These are phyloP conservation scores for Acidomyces sp. DNA, from an alignment of 495 filamentous ascomycete species.

Conservation along the genomic window DNA sequence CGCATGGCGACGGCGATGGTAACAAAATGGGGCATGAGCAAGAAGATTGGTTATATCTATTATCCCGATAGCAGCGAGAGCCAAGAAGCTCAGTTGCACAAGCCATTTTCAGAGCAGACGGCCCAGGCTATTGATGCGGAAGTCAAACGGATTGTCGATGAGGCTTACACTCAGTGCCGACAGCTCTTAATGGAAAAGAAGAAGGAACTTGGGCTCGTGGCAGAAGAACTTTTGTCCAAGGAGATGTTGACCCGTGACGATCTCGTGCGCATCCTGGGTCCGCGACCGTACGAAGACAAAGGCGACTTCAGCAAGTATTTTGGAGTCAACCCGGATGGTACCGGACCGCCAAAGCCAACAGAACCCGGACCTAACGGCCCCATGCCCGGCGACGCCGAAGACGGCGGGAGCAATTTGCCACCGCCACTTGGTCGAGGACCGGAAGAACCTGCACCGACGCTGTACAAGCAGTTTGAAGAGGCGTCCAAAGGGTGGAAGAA, in stretches of 20 bases:
- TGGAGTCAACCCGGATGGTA: conserved; percentile 21
- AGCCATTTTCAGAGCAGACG: conserved; percentile 91
- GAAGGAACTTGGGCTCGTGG: conserved; percentile 73
- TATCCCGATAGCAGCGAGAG: conserved; percentile 52
- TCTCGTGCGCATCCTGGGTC: conserved; percentile 75
- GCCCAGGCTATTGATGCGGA: conserved; percentile 82
- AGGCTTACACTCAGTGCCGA: conserved; percentile 82
- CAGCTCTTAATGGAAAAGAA: conserved; percentile 74
- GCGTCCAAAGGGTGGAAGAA: neutral
- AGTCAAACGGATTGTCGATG: conserved; percentile 76
- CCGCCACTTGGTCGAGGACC: neutral
- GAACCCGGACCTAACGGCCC: neutral
- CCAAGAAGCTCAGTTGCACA: conserved; percentile 62
- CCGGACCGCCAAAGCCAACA: neutral
- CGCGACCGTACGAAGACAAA: conserved; percentile 65
- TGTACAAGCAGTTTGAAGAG: neutral
- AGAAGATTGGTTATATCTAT: conserved; percentile 79
- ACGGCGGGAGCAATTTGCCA: neutral
- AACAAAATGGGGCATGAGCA: conserved; percentile 94
- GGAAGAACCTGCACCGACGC: neutral
- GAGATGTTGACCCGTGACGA: conserved; percentile 85
- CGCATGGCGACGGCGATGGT: conserved; percentile 93
- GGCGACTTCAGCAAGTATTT: conserved; percentile 93
- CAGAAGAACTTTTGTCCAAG: conserved; percentile 84
- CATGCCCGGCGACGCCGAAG: neutral